These are phyloP conservation scores for Epicoccum nigrum DNA, from an alignment of 2,329 filamentous ascomycete species.

Conservation along the genomic window DNA sequence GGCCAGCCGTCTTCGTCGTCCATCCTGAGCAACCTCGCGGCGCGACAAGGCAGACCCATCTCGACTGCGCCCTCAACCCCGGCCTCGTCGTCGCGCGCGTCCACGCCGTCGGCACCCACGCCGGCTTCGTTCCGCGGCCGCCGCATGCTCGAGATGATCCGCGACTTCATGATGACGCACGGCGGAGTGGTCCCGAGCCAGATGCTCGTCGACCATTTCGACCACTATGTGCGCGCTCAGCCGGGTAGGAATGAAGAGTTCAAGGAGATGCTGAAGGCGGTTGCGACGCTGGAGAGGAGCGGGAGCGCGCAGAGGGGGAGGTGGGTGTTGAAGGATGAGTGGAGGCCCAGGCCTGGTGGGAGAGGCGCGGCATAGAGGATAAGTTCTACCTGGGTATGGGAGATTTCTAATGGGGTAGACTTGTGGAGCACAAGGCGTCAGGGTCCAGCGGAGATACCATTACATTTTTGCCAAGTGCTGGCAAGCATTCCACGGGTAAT, in stretches of 20 bases:
- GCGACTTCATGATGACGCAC: slow-evolving; percentile 77
- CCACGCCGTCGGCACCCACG: slow-evolving; percentile 35
- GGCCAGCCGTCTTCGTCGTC: slow-evolving; percentile 52
- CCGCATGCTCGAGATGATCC: slow-evolving; percentile 64
- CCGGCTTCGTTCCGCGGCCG: slow-evolving; percentile 41
- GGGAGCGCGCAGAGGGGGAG: slow-evolving; percentile 56
- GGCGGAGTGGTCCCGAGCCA: slow-evolving; percentile 81
- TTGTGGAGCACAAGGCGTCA: background rate
- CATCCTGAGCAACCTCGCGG: slow-evolving; percentile 52
- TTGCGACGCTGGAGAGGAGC: slow-evolving; percentile 72
- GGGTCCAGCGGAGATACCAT: slow-evolving; percentile 9
- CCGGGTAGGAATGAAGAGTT: slow-evolving; percentile 75
- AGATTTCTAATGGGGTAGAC: background rate
- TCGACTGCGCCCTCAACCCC: slow-evolving; percentile 18
- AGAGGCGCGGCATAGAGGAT: background rate
- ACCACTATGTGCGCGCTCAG: slow-evolving; percentile 73
- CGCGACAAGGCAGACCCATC: slow-evolving; percentile 46
- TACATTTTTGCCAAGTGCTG: slow-evolving; percentile 29
- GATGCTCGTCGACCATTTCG: slow-evolving; percentile 89
- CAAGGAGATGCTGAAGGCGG: slow-evolving; percentile 76
- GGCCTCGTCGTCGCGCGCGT: slow-evolving; percentile 30
- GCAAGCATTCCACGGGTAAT: slow-evolving; percentile 16
- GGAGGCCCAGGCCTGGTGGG: slow-evolving; percentile 26
- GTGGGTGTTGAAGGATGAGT: slow-evolving; percentile 66
- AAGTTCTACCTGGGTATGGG: no score